These are phyloP conservation scores for Fusarium chaquense DNA, from an alignment of 2,329 filamentous ascomycete genomes.

Conservation along the genomic window DNA sequence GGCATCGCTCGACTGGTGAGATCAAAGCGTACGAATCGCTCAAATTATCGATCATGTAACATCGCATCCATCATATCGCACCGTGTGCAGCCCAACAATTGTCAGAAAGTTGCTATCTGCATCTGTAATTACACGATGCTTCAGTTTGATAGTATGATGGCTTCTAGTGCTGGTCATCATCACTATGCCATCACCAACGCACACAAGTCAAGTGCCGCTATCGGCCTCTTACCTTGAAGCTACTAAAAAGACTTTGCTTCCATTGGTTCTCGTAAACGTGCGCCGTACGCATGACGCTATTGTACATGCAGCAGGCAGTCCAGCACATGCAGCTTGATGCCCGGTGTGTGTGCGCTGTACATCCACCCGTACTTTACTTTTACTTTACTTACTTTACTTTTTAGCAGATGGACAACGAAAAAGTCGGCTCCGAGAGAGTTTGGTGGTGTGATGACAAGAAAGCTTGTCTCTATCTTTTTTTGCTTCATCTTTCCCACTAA, in stretches of 20 bases:
- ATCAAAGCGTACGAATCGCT: constrained; percentile 4
- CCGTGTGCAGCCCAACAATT: constrained; percentile 29
- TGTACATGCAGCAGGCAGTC: constrained; percentile 39
- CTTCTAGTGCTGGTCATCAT: constrained; percentile 27
- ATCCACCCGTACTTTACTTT: not conserved
- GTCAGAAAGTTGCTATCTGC: not conserved
- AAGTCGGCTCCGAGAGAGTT: constrained; percentile 27
- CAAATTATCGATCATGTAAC: constrained; percentile 8
- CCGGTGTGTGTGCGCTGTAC: constrained; percentile 9
- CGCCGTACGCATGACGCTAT: constrained; percentile 45
- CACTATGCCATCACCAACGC: constrained; percentile 34
- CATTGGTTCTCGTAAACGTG: constrained; percentile 35
- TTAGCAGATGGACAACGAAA: constrained; percentile 6
- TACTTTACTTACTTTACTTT: not conserved
- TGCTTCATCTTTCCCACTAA: not conserved
- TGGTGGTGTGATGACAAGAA: constrained; percentile 22
- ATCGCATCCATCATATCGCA: not conserved
- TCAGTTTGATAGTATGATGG: not conserved
- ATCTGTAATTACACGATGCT: not conserved
- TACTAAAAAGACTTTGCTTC: constrained; percentile 28
- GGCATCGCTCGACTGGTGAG: constrained; percentile 38
- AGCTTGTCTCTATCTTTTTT: constrained; percentile 13
- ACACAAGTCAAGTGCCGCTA: constrained; percentile 34
- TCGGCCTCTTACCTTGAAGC: constrained; percentile 37
- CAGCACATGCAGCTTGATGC: constrained; percentile 8